Conservation (phyloP, 495 filamentous ascomycete species). For the Venustampulla echinocandica region DNA sequence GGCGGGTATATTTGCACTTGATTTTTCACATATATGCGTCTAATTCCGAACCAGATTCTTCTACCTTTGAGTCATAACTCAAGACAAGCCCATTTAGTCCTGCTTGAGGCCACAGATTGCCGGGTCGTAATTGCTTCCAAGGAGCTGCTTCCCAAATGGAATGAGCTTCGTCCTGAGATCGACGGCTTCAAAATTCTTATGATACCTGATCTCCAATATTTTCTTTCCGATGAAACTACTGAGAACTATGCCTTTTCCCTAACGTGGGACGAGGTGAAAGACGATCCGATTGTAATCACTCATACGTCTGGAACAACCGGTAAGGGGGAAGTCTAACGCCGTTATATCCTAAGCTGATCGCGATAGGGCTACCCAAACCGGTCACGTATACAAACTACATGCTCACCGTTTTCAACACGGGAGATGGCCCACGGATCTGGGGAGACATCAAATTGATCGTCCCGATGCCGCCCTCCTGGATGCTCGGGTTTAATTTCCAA, state of each 20-base stretch:
- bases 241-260: constrained; percentile 9
- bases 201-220: neutral
- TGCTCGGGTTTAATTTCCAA: neutral
- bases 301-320: constrained; percentile 27
- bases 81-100: too few species aligned
- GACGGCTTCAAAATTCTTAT: too few species aligned
- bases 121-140: too few species aligned
- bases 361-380: neutral
- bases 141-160: too few species aligned
- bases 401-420: neutral
- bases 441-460: neutral
- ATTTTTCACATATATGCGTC: neutral
- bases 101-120: too few species aligned
- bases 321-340: too few species aligned
- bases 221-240: neutral
- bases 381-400: constrained; percentile 7
- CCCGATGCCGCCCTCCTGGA: neutral
- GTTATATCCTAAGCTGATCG: constrained; percentile 21
- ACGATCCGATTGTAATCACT: constrained; percentile 25
- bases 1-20: neutral
- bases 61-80: neutral
- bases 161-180: too few species aligned
- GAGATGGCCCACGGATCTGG: neutral
- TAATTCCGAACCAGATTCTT: neutral
- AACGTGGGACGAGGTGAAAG: constrained; percentile 22